Percentiles rank a stretch among this genome's conserved stretches.
Conservation (phyloP, 768 basidiomycete species). For the Termitomyces sp. region DNA sequence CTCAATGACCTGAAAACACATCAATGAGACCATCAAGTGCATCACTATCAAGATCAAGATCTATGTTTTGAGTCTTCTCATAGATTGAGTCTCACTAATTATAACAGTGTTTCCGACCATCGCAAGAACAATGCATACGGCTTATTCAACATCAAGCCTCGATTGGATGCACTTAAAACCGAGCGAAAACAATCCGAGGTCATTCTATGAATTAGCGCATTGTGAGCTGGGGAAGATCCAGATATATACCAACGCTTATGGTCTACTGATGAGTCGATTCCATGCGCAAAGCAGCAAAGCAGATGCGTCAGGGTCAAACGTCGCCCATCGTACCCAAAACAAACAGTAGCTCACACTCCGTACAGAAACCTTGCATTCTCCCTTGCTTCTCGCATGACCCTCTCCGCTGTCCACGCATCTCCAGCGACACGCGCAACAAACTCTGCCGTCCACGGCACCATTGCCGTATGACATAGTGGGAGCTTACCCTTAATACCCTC, state of each 20-base stretch:
- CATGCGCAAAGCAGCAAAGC: not conserved
- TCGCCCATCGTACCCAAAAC: too few species aligned
- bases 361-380: conserved; percentile 64
- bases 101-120: too few species aligned
- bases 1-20: not conserved
- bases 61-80: too few species aligned
- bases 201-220: not conserved
- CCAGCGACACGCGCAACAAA: conserved; percentile 52
- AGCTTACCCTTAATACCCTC: conserved; percentile 50
- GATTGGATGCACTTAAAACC: too few species aligned
- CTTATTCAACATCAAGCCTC: too few species aligned
- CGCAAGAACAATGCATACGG: too few species aligned
- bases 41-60: too few species aligned
- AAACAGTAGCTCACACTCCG: conserved; percentile 32
- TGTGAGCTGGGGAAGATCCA: not conserved
- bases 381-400: conserved; percentile 55
- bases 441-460: conserved; percentile 84
- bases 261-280: not conserved
- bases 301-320: too few species aligned
- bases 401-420: conserved; percentile 44
- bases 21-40: not conserved
- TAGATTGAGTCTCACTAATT: too few species aligned
- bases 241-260: not conserved
- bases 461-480: conserved; percentile 69
- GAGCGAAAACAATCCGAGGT: not conserved